Evolutionary conservation across 768 basidiomycete genomes (phyloP).

Genomic region (Chiua virens): DNA sequence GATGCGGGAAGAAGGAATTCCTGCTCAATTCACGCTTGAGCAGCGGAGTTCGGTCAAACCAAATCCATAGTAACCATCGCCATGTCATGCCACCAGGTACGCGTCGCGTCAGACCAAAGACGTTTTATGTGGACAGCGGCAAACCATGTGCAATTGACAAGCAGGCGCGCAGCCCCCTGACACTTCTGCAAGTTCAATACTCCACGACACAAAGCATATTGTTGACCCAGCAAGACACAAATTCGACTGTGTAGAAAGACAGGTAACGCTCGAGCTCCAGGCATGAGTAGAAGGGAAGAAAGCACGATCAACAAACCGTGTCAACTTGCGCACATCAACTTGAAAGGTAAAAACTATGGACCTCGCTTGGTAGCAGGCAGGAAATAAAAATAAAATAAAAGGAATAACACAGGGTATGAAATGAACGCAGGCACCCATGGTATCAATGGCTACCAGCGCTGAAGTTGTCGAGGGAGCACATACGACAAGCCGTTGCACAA

Average conservation of each 20-base stretch:
- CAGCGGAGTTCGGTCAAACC: no score
- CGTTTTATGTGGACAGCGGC: no score
- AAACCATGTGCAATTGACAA: no score
- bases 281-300: slow-evolving; percentile 4
- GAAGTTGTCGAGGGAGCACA: background rate
- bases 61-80: no score
- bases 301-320: background rate
- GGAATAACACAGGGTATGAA: slow-evolving; percentile 17
- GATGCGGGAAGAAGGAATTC: no score
- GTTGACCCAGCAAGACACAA: background rate
- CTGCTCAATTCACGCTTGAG: no score
- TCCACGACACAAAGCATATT: background rate
- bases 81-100: no score
- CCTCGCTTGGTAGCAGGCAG: background rate
- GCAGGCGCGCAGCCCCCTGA: no score
- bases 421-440: slow-evolving; percentile 13
- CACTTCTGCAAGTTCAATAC: no score
- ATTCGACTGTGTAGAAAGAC: slow-evolving; percentile 1
- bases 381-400: background rate
- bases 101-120: no score
- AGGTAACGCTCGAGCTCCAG: slow-evolving; percentile 23
- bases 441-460: slow-evolving; percentile 18
- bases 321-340: no score
- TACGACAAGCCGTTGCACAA: slow-evolving; percentile 4
- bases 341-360: no score